These are phyloP conservation scores for Sonneratia alba DNA, from an alignment of 345 rosid species.

Conservation along the genomic window DNA sequence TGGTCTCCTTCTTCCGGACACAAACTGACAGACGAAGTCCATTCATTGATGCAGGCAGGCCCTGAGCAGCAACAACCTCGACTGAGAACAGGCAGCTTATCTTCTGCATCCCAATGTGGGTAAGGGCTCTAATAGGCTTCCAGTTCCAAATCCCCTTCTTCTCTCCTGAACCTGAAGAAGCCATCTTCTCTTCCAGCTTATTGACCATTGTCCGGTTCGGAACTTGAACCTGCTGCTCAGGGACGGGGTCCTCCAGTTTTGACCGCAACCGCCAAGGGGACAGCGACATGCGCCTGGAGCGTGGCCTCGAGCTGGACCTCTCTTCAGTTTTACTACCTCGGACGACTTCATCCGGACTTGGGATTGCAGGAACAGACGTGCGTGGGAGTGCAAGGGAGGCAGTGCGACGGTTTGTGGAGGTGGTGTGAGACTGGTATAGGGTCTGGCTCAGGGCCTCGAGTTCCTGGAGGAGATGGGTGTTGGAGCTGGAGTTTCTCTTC, in stretches of 20 bases:
- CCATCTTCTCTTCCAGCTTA: constrained; percentile 21
- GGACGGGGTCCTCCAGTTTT: constrained; percentile 41
- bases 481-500: constrained; percentile 60
- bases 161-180: constrained; percentile 23
- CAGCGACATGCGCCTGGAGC: constrained; percentile 66
- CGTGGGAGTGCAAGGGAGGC: constrained; percentile 83
- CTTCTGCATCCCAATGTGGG: constrained; percentile 81
- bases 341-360: constrained; percentile 30
- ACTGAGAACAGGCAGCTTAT: constrained; percentile 80
- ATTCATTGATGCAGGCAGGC: constrained; percentile 83
- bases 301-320: constrained; percentile 19
- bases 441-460: constrained; percentile 74
- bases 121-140: constrained; percentile 81
- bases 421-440: constrained; percentile 59
- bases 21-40: constrained; percentile 87
- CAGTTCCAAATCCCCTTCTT: constrained; percentile 84
- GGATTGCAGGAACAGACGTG: constrained; percentile 33
- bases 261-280: constrained; percentile 88
- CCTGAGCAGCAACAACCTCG: constrained; percentile 74
- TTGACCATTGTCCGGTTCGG: constrained; percentile 11
- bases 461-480: constrained; percentile 65
- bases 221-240: constrained; percentile 13
- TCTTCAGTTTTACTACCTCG: constrained; percentile 18
- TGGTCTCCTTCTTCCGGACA: constrained; percentile 73
- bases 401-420: constrained; percentile 45